These are phyloP conservation scores for Xylaria sp. DNA, from an alignment of 2,329 filamentous ascomycete genomes.

Conservation along the genomic window DNA sequence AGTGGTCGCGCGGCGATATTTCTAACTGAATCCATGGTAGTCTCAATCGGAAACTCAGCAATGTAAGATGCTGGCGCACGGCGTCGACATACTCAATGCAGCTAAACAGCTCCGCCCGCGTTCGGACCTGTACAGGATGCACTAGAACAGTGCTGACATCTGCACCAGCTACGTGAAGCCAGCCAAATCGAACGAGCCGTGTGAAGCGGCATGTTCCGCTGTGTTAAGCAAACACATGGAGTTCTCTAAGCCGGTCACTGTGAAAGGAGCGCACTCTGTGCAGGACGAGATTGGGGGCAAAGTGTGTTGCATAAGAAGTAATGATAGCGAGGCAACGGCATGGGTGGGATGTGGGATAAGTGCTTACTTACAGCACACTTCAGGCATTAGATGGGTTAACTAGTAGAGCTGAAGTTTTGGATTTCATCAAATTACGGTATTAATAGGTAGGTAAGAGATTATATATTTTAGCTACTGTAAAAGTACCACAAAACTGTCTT, in stretches of 20 bases:
- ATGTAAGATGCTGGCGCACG: not conserved
- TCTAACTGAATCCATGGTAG: not conserved
- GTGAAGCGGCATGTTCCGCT: not conserved
- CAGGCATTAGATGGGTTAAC: too few species aligned
- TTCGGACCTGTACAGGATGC: not conserved
- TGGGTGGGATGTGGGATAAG: not conserved
- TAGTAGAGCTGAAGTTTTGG: too few species aligned
- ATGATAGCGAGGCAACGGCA: not conserved
- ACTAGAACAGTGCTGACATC: not conserved
- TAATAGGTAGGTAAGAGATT: too few species aligned
- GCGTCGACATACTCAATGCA: slow-evolving; percentile 7
- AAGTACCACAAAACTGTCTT: too few species aligned
- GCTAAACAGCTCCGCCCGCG: not conserved
- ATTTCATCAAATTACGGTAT: too few species aligned
- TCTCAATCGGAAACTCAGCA: too few species aligned
- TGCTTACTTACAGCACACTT: not conserved
- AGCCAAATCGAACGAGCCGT: not conserved
- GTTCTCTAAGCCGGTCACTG: too few species aligned
- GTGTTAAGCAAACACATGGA: not conserved
- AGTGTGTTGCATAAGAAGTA: not conserved
- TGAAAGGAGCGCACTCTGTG: too few species aligned
- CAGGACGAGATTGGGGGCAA: too few species aligned
- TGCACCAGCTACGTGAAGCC: not conserved
- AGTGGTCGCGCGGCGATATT: too few species aligned
- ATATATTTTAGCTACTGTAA: too few species aligned